Conservation (phyloP, 2,329 filamentous ascomycete species). For the Pseudogymnoascus sp. region DNA sequence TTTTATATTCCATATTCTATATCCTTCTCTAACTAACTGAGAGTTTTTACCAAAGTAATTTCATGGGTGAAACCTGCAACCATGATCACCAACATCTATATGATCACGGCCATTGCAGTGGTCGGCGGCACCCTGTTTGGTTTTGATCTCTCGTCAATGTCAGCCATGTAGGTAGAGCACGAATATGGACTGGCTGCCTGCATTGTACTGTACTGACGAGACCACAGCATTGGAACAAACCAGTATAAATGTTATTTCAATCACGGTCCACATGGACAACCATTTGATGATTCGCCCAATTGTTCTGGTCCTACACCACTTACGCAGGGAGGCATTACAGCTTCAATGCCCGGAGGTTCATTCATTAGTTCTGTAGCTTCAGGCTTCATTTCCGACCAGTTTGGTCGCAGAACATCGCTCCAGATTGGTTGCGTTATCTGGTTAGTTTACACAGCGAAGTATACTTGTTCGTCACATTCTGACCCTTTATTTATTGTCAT, state of each 20-base stretch:
- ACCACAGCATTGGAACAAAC: slow-evolving; percentile 37
- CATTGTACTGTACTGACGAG: slow-evolving; percentile 38
- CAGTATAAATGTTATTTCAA: slow-evolving; percentile 42
- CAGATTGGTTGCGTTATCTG: slow-evolving; percentile 39
- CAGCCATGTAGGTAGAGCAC: slow-evolving; percentile 35
- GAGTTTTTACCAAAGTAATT: neutral
- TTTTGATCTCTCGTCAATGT: slow-evolving; percentile 51
- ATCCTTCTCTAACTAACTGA: neutral
- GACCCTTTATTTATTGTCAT: neutral
- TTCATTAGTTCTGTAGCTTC: slow-evolving; percentile 55
- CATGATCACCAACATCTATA: slow-evolving; percentile 20
- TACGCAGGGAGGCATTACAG: slow-evolving; percentile 55
- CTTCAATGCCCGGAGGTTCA: slow-evolving; percentile 62
- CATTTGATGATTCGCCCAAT: slow-evolving; percentile 21
- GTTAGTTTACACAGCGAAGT: slow-evolving; percentile 20
- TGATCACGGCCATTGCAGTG: slow-evolving; percentile 26
- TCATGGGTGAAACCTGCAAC: neutral
- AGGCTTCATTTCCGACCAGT: slow-evolving; percentile 47
- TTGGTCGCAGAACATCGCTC: slow-evolving; percentile 41
- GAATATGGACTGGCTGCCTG: slow-evolving; percentile 41
- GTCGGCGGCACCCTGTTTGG: slow-evolving; percentile 23
- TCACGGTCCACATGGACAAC: slow-evolving; percentile 36
- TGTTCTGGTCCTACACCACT: slow-evolving; percentile 43
- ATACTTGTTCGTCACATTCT: slow-evolving; percentile 29
- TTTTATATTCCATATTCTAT: neutral